These are phyloP conservation scores for Rhodotorula mucilaginosa DNA, from an alignment of 1,284 basidiomycete genomes.

Conservation along the genomic window DNA sequence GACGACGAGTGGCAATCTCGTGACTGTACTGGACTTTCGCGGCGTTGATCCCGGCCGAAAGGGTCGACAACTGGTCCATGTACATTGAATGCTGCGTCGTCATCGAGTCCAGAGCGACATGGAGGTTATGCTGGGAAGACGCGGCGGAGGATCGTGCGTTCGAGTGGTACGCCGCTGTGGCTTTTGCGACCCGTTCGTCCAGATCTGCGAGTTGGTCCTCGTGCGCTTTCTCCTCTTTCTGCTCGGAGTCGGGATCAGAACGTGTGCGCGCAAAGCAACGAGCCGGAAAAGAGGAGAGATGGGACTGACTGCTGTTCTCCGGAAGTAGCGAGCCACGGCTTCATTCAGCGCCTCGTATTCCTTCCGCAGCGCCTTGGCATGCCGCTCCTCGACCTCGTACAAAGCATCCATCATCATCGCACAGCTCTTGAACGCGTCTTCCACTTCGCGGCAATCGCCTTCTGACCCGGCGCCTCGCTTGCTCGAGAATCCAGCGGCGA, in stretches of 20 bases:
- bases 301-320: slow-evolving; percentile 19
- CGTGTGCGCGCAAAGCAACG: no score
- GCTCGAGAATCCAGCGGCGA: slow-evolving; percentile 12
- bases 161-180: slow-evolving; percentile 23
- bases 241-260: not conserved
- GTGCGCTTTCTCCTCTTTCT: slow-evolving; percentile 36
- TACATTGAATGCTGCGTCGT: slow-evolving; percentile 20
- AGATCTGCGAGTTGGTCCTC: slow-evolving; percentile 28
- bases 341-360: slow-evolving; percentile 34
- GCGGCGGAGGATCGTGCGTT: not conserved
- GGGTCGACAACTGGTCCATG: not conserved
- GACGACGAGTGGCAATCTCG: slow-evolving; percentile 17
- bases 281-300: not conserved
- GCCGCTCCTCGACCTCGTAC: slow-evolving; percentile 17
- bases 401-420: slow-evolving; percentile 16
- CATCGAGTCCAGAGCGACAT: slow-evolving; percentile 19
- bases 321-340: slow-evolving; percentile 16
- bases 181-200: slow-evolving; percentile 29
- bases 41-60: slow-evolving; percentile 12
- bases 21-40: slow-evolving; percentile 11
- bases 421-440: slow-evolving; percentile 11
- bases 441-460: no score
- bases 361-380: slow-evolving; percentile 22
- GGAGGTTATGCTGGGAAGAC: slow-evolving; percentile 8
- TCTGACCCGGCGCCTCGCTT: no score